A percentile compares a stretch with the other conserved stretches of the same genome.
These are phyloP conservation scores for Silene coronaria DNA, from an alignment of 179 eudicot genomes.

Conservation along the genomic window DNA sequence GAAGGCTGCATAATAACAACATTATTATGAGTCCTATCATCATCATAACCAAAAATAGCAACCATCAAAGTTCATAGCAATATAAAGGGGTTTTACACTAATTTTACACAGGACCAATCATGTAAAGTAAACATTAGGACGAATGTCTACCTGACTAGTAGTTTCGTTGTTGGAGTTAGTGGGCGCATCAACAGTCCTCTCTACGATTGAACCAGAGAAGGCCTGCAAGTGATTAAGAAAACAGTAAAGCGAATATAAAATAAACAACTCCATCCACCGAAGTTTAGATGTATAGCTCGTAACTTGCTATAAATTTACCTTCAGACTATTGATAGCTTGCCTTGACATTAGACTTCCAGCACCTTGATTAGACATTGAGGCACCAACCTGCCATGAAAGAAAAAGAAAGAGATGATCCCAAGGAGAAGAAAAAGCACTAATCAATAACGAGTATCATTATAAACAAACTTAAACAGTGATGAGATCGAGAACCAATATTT, in stretches of 20 bases:
- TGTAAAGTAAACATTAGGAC: too few relatives aligned
- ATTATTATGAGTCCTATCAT: not conserved
- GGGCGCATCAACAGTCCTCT: conserved; percentile 50
- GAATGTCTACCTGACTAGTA: conserved; percentile 24
- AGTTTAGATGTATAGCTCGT: not conserved
- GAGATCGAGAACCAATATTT: not conserved
- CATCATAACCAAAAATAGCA: not conserved
- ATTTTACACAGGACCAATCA: too few relatives aligned
- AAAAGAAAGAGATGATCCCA: not conserved
- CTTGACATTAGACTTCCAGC: conserved; percentile 19
- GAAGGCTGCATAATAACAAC: conserved; percentile 28
- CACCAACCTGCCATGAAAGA: conserved; percentile 25
- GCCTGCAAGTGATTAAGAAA: conserved; percentile 39
- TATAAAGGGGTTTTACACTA: too few relatives aligned
- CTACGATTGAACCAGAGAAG: conserved; percentile 68
- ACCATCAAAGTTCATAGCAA: not conserved
- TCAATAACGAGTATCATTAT: not conserved
- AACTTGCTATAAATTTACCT: conserved; percentile 36
- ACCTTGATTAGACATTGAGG: conserved; percentile 21
- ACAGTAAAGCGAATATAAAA: not conserved
- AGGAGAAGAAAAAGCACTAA: not conserved
- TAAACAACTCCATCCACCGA: not conserved
- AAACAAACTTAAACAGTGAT: not conserved
- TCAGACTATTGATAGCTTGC: conserved; percentile 30
- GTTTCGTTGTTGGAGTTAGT: conserved; percentile 28